Conservation (phyloP, 2,329 filamentous ascomycete genomes). For the Tolypocladium ophioglossoides region DNA sequence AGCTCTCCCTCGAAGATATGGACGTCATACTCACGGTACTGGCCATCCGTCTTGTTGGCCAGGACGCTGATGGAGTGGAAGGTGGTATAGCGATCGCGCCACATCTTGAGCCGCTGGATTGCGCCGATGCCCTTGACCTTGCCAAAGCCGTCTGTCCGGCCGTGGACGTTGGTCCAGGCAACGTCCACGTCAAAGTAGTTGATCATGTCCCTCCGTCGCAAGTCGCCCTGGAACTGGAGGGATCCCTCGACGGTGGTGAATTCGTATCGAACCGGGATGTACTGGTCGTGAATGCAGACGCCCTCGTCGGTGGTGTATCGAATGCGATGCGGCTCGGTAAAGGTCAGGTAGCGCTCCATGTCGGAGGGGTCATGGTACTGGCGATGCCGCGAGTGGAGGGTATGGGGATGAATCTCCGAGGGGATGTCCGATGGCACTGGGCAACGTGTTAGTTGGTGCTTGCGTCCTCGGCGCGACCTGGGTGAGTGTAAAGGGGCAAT, state of each 20-base stretch:
- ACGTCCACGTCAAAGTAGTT: conserved; percentile 43
- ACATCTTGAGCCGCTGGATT: conserved; percentile 41
- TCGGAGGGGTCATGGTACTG: conserved; percentile 38
- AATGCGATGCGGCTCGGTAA: conserved; percentile 36
- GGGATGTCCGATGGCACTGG: conserved; percentile 35
- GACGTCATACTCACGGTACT: conserved; percentile 37
- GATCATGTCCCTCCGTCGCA: conserved; percentile 35
- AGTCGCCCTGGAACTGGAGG: conserved; percentile 36
- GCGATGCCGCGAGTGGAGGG: conserved; percentile 38
- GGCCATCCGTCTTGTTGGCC: conserved; percentile 34
- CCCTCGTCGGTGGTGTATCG: conserved; percentile 37
- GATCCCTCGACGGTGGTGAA: conserved; percentile 38
- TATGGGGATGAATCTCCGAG: conserved; percentile 35
- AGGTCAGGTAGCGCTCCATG: conserved; percentile 37
- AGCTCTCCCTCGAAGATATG: conserved; percentile 36
- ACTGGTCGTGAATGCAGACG: conserved; percentile 35
- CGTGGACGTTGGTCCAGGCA: conserved; percentile 38
- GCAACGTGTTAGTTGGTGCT: neutral
- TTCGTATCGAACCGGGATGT: conserved; percentile 37
- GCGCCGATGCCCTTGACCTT: conserved; percentile 39
- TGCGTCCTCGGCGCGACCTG: conserved; percentile 1
- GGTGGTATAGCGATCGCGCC: conserved; percentile 36
- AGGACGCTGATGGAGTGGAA: conserved; percentile 37
- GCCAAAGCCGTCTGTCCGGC: conserved; percentile 38
- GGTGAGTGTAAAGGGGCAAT: neutral